Evolutionary conservation across 1,139 yeast genomes (phyloP).

Genomic region (Kurtzmaniella quercitrusa): DNA sequence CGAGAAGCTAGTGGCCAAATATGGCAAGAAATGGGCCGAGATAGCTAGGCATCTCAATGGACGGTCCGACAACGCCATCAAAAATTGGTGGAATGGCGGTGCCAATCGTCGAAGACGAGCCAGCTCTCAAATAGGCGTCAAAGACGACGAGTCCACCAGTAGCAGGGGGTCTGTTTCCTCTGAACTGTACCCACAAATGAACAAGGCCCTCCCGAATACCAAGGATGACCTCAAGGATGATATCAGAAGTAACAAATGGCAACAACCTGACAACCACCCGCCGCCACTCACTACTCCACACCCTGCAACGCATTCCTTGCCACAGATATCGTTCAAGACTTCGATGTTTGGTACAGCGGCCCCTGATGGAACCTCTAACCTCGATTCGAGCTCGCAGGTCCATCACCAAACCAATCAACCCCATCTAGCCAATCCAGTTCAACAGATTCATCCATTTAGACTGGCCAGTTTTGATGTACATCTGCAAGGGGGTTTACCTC

Average conservation of each 20-base stretch:
- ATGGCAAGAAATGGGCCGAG: slow-evolving; percentile 94
- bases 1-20: slow-evolving; percentile 70
- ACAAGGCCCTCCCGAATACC: not conserved
- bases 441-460: slow-evolving; percentile 12
- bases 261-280: not conserved
- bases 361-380: not conserved
- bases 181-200: not conserved
- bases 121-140: slow-evolving; percentile 12
- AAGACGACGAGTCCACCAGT: not conserved
- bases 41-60: slow-evolving; percentile 86
- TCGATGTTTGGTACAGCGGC: slow-evolving; percentile 29
- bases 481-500: slow-evolving; percentile 7
- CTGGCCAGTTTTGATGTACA: slow-evolving; percentile 33
- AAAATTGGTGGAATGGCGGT: slow-evolving; percentile 97
- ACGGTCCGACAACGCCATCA: slow-evolving; percentile 84
- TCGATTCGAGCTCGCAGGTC: slow-evolving; percentile 2
- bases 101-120: slow-evolving; percentile 73
- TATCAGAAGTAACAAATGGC: not conserved
- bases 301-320: slow-evolving; percentile 7
- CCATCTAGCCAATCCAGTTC: not conserved
- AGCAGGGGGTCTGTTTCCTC: not conserved
- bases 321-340: slow-evolving; percentile 32
- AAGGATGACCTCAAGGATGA: not conserved
- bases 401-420: not conserved
- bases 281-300: not conserved